Evolutionary conservation across 768 basidiomycete genomes (phyloP).

Genomic region (Udeniomyces megalosporus): DNA sequence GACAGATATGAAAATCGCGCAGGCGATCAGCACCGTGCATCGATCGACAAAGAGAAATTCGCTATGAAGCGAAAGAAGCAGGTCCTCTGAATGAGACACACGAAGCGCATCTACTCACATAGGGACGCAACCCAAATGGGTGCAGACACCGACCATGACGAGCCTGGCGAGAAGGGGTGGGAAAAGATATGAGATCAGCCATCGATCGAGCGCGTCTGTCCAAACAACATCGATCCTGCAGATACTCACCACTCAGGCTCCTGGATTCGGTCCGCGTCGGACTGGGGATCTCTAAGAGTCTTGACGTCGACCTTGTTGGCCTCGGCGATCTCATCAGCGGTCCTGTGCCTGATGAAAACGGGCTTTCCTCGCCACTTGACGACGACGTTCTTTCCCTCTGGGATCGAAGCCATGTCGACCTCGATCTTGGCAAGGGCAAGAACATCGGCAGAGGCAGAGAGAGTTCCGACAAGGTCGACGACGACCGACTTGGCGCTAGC

Average conservation of each 20-base stretch:
- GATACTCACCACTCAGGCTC: conserved; percentile 95
- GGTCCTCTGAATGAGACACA: no score
- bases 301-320: conserved; percentile 74
- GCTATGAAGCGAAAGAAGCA: neutral
- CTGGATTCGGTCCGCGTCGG: conserved; percentile 74
- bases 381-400: conserved; percentile 79
- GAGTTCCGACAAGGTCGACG: conserved; percentile 82
- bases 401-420: conserved; percentile 72
- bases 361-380: conserved; percentile 99
- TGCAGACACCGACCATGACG: conserved; percentile 48
- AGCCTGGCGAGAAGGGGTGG: conserved; percentile 23
- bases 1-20: neutral
- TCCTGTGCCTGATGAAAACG: conserved; percentile 96
- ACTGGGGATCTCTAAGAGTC: conserved; percentile 74
- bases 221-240: no score
- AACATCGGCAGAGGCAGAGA: conserved; percentile 95
- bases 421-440: conserved; percentile 96
- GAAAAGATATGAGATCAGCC: neutral
- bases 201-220: no score
- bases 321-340: conserved; percentile 76
- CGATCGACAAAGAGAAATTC: neutral
- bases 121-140: conserved; percentile 44
- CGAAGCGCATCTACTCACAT: neutral
- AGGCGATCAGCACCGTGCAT: neutral
- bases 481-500: conserved; percentile 87